A percentile compares a stretch with the other conserved stretches of the same genome.
These are phyloP conservation scores for Cladosporium sp. DNA, from an alignment of 2,329 filamentous ascomycete genomes.

Conservation along the genomic window DNA sequence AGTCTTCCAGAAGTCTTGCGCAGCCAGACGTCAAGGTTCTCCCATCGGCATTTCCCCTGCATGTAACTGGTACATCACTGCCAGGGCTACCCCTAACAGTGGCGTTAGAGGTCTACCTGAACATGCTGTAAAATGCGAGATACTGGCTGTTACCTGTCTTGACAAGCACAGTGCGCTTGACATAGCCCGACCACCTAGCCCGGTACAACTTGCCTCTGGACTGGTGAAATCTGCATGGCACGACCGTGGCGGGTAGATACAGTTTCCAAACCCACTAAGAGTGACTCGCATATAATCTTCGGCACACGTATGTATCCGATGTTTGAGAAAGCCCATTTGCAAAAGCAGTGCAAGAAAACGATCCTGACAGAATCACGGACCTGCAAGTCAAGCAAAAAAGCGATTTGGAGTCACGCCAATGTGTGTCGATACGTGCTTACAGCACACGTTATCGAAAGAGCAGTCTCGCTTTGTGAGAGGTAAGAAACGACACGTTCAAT, in stretches of 20 bases:
- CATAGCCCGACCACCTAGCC: background rate
- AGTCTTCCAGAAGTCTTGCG: conserved; percentile 5
- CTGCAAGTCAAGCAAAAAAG: background rate
- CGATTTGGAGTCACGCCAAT: background rate
- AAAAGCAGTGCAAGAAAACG: background rate
- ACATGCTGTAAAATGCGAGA: background rate
- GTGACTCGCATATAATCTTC: conserved; percentile 1
- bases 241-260: background rate
- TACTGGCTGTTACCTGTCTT: background rate
- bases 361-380: background rate
- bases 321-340: background rate
- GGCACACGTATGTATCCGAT: background rate
- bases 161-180: background rate
- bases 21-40: background rate
- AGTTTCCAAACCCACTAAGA: background rate
- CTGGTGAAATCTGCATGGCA: background rate
- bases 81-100: background rate
- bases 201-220: background rate
- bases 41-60: background rate
- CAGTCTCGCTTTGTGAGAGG: background rate
- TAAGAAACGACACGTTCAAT: background rate
- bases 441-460: background rate
- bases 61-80: background rate
- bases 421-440: background rate
- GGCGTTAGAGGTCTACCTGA: background rate